These are phyloP conservation scores for Leishmania mexicana DNA, from an alignment of 208 protist genomes.

Conservation along the genomic window DNA sequence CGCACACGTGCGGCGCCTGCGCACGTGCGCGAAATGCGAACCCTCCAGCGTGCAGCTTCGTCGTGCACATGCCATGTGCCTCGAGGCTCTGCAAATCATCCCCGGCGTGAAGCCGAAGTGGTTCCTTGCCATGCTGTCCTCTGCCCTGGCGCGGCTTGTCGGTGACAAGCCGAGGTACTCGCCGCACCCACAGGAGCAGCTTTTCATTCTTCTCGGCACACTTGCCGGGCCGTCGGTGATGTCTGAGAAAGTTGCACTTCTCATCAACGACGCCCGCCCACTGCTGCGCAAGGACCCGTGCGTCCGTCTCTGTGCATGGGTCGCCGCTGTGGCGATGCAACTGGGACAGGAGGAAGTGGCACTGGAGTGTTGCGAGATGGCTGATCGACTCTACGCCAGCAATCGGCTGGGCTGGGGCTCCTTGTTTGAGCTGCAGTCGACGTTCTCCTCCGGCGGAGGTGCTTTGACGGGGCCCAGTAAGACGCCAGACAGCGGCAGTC, in stretches of 20 bases:
- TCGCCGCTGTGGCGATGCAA: slow-evolving; percentile 55
- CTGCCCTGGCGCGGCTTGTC: slow-evolving; percentile 56
- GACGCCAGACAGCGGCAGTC: not conserved
- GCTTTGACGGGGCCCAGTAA: slow-evolving; percentile 8
- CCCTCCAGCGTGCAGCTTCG: slow-evolving; percentile 49
- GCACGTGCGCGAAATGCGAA: slow-evolving; percentile 32
- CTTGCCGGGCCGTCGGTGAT: slow-evolving; percentile 38
- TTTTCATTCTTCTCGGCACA: slow-evolving; percentile 65
- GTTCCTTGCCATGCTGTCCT: slow-evolving; percentile 56
- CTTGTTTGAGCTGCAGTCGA: slow-evolving; percentile 19
- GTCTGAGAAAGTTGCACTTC: slow-evolving; percentile 42
- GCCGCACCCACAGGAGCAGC: slow-evolving; percentile 69
- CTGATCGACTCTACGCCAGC: slow-evolving; percentile 62
- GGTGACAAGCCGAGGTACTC: slow-evolving; percentile 28
- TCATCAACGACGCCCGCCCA: slow-evolving; percentile 57
- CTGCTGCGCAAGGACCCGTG: slow-evolving; percentile 64
- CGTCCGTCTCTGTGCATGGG: slow-evolving; percentile 78
- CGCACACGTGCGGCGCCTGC: slow-evolving; percentile 17
- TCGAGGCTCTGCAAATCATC: slow-evolving; percentile 50
- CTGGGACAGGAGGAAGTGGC: slow-evolving; percentile 64
- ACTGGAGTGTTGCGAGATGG: slow-evolving; percentile 71
- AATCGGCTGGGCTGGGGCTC: slow-evolving; percentile 82
- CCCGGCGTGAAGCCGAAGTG: slow-evolving; percentile 44
- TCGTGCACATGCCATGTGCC: slow-evolving; percentile 57
- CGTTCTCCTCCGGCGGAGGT: not conserved